phyloP scores from a whole-genome alignment of 176 grass and related monocot species.

The Musa itinerans region DNA sequence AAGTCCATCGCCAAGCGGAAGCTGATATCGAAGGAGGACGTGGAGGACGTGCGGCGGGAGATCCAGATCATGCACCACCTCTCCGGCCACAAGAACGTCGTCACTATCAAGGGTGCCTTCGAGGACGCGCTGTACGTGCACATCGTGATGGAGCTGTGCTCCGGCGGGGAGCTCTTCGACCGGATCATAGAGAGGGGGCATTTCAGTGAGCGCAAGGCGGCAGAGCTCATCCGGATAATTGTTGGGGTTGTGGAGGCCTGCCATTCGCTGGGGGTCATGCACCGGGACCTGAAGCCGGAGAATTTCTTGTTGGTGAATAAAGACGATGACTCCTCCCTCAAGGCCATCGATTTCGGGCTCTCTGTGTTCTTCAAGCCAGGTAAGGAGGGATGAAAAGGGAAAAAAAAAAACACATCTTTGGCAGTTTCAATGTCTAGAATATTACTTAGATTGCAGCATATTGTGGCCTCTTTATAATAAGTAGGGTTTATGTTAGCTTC shows the following conservation, averaged over 20 bases:
- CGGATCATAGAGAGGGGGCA: slow-evolving; percentile 82
- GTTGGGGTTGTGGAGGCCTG: slow-evolving; percentile 93
- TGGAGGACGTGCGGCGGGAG: slow-evolving; percentile 89
- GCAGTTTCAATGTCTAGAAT: neutral
- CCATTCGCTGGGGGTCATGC: slow-evolving; percentile 97
- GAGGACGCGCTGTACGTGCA: slow-evolving; percentile 84
- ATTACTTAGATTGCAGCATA: neutral
- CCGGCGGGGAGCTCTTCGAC: slow-evolving; percentile 87
- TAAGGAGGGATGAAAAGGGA: slow-evolving; percentile 2
- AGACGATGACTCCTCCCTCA: slow-evolving; percentile 77
- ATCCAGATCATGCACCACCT: slow-evolving; percentile 99
- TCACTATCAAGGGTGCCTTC: slow-evolving; percentile 85
- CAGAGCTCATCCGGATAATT: slow-evolving; percentile 75
- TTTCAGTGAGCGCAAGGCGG: slow-evolving; percentile 96
- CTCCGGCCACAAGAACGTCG: slow-evolving; percentile 67
- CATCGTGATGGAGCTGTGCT: slow-evolving; percentile 98
- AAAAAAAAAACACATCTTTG: neutral
- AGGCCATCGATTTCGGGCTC: slow-evolving; percentile 94
- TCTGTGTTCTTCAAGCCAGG: slow-evolving; percentile 96
- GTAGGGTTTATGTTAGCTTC: no score
- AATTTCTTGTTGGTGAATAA: slow-evolving; percentile 86
- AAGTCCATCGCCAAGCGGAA: slow-evolving; percentile 94
- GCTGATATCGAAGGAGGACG: slow-evolving; percentile 79
- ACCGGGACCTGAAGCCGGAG: slow-evolving; percentile 91
- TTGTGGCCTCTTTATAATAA: neutral